Evolutionary conservation across 106 monocot species (phyloP).

Genomic region (Dioscorea dumetorum): DNA sequence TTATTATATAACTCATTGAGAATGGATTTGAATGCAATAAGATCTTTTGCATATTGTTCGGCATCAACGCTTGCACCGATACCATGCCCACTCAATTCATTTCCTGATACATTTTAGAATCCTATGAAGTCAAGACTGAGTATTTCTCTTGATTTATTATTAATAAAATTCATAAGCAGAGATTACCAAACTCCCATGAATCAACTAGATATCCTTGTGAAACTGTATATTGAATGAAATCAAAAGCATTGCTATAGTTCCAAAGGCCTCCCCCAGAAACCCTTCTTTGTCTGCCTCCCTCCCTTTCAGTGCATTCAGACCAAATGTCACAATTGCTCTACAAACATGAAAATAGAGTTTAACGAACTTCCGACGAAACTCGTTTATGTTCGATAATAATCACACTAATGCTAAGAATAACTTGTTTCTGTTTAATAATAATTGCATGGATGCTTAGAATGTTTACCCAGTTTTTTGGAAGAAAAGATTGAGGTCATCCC

Average conservation of each 20-base stretch:
- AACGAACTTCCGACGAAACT: background rate
- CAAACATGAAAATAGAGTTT: constrained; percentile 13
- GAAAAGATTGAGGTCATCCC: constrained; percentile 71
- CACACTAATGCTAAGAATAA: no score
- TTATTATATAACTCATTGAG: constrained; percentile 45
- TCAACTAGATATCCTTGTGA: constrained; percentile 76
- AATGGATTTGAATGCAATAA: constrained; percentile 47
- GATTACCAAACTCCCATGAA: constrained; percentile 94
- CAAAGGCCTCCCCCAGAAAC: constrained; percentile 56
- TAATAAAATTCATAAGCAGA: background rate
- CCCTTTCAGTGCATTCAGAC: constrained; percentile 83
- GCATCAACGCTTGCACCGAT: constrained; percentile 61
- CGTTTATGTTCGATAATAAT: no score
- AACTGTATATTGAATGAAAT: constrained; percentile 79
- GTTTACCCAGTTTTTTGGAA: constrained; percentile 68
- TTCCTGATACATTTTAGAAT: constrained; percentile 36
- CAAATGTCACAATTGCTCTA: constrained; percentile 83
- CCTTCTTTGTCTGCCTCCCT: constrained; percentile 20
- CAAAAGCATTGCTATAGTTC: constrained; percentile 73
- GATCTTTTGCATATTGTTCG: constrained; percentile 62
- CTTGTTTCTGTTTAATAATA: no score
- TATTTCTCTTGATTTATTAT: background rate
- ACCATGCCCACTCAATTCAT: constrained; percentile 85
- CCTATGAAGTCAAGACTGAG: background rate
- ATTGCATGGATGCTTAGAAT: background rate